Evolutionary conservation across 148 eudicot genomes (phyloP), one percentile per base, ranked within the genome.

Genomic region (Rhododendron ovatum): DNA sequence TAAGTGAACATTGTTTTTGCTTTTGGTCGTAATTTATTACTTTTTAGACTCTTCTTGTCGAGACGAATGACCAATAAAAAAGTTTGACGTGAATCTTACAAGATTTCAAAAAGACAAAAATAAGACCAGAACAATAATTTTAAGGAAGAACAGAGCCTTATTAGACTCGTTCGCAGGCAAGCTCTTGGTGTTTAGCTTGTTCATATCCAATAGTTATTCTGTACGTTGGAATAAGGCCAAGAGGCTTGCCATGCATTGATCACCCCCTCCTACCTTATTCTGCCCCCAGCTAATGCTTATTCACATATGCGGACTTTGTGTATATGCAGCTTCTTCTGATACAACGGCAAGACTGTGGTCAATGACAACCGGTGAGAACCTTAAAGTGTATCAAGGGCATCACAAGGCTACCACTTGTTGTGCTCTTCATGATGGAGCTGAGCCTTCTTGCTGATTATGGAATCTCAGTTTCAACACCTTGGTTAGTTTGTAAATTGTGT

Each of bases 391-490:
- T 89, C 93, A 92, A 89, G 99, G 99, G 33, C 99, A 97, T 91
- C 96, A 93, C 82, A 97, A 97, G 87, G 98, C 99, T n/a, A 93
- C 93, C 13, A 92, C 94, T 43, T 95, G 98, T 69, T 97, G 99
- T 93, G 99, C 98, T 86, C 93, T 97, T 14, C 98, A 94, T 85
- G 98, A 95, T 48, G 99, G 98, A 8, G 96, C 95, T n/a, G 99
- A 97, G 80, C 90, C 93, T 30, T 90, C 95, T 43, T 84, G 89
- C 87, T 89, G 78, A 92, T 39, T 73, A 57, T n/a, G 82, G 39
- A 24, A 12, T 80, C 30, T 63, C n/a, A 24, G 78, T n/a, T 55
- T 84, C 18, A 75, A n/a, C 48, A 59, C 7, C 84, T 35, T 81
- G 83, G 20, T 78, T 41, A 24, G 81, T 78, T 20, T 45, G 67